phyloP scores from a whole-genome alignment of 495 filamentous ascomycete genomes.

The Elasticomyces elasticus region DNA sequence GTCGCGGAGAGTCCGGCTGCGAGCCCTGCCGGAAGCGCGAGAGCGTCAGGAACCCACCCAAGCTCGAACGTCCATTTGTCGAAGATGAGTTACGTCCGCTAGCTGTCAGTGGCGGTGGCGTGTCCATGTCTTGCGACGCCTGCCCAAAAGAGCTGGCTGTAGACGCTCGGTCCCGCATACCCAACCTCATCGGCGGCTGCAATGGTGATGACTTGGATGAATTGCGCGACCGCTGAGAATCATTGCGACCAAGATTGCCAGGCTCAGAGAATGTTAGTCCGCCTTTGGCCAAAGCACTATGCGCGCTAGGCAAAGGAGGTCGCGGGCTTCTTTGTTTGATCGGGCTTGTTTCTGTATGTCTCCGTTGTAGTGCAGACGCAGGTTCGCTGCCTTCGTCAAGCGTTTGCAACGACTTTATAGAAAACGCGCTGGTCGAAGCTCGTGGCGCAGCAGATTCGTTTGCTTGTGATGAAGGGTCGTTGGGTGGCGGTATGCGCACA shows the following conservation, averaged over 20 bases:
- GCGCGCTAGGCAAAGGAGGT: slow-evolving; percentile 29
- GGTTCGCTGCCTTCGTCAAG: slow-evolving; percentile 30
- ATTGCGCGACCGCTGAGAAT: slow-evolving; percentile 55
- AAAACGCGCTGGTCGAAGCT: slow-evolving; percentile 35
- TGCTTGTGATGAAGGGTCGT: slow-evolving; percentile 21
- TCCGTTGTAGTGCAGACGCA: slow-evolving; percentile 19
- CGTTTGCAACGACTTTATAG: slow-evolving; percentile 24
- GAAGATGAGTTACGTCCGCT: slow-evolving; percentile 68
- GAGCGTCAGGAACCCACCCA: slow-evolving; percentile 76
- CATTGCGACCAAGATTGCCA: slow-evolving; percentile 43
- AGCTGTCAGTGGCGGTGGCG: slow-evolving; percentile 48
- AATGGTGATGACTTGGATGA: slow-evolving; percentile 66
- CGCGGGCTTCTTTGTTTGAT: slow-evolving; percentile 23
- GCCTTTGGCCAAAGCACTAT: slow-evolving; percentile 39
- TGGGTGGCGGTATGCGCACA: slow-evolving; percentile 41
- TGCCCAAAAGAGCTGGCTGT: slow-evolving; percentile 67
- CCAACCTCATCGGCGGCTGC: slow-evolving; percentile 40
- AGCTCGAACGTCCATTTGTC: slow-evolving; percentile 73
- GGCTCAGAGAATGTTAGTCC: slow-evolving; percentile 32
- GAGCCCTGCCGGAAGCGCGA: slow-evolving; percentile 68
- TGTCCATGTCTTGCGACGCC: slow-evolving; percentile 46
- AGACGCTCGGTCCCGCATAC: slow-evolving; percentile 66
- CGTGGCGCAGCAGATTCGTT: slow-evolving; percentile 40
- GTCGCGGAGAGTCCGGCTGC: slow-evolving; percentile 51
- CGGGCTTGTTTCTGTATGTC: slow-evolving; percentile 25